These are phyloP conservation scores for Geosiphon pyriformis DNA, from an alignment of 192 early-diverging fungal genomes.

Conservation along the genomic window DNA sequence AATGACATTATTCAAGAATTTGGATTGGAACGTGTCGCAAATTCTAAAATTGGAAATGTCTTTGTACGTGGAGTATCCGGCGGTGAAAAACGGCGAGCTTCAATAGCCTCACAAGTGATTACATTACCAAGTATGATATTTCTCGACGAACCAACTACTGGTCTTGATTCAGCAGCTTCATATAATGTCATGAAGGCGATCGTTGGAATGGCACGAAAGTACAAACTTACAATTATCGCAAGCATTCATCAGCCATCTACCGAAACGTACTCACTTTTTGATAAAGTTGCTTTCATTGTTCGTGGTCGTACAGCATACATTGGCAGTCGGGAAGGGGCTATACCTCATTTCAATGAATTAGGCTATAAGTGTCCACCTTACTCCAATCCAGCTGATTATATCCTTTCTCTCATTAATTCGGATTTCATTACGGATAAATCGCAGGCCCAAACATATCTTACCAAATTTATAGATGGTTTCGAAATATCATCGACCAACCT, in stretches of 20 bases:
- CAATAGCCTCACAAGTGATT: conserved; percentile 54
- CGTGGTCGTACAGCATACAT: conserved; percentile 37
- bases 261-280: conserved; percentile 42
- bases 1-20: conserved; percentile 54
- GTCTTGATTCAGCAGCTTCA: conserved; percentile 66
- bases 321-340: conserved; percentile 30
- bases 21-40: conserved; percentile 46
- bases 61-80: conserved; percentile 61
- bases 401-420: conserved; percentile 28
- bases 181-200: conserved; percentile 62
- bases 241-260: conserved; percentile 48
- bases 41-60: conserved; percentile 52
- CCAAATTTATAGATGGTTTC: neutral
- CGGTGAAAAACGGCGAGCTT: conserved; percentile 61
- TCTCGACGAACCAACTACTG: conserved; percentile 82
- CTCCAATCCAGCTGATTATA: conserved; percentile 38
- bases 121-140: conserved; percentile 67
- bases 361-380: conserved; percentile 32
- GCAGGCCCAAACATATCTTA: neutral
- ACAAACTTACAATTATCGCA: conserved; percentile 44
- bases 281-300: conserved; percentile 34
- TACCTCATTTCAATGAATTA: conserved; percentile 32
- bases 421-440: conserved; percentile 14
- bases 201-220: conserved; percentile 41
- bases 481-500: neutral